These are phyloP conservation scores for Fusarium udum DNA, from an alignment of 2,329 filamentous ascomycete genomes.

Conservation along the genomic window DNA sequence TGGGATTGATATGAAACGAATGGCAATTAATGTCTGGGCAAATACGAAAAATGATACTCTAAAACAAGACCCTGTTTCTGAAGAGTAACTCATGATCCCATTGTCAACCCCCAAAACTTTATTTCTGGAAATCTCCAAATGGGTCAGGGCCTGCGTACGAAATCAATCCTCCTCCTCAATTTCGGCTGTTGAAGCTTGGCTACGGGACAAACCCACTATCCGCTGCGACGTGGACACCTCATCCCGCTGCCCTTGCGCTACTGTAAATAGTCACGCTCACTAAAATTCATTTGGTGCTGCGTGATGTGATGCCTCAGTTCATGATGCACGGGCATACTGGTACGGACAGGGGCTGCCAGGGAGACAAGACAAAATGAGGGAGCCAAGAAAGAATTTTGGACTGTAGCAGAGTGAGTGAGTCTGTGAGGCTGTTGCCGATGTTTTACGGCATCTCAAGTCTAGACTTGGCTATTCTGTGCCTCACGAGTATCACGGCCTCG, in stretches of 20 bases:
- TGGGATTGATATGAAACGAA: constrained; percentile 13
- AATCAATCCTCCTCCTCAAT: constrained; percentile 22
- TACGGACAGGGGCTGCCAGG: not conserved
- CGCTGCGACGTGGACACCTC: constrained; percentile 4
- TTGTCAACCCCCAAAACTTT: constrained; percentile 17
- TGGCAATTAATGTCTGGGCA: not conserved
- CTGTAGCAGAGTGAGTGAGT: constrained; percentile 2
- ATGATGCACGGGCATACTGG: constrained; percentile 2
- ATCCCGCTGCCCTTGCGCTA: constrained; percentile 9
- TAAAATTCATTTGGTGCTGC: constrained; percentile 18
- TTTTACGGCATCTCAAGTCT: constrained; percentile 5
- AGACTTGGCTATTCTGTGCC: constrained; percentile 17
- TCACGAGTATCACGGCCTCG: not conserved
- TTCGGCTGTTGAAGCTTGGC: constrained; percentile 40
- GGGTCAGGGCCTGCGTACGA: not conserved
- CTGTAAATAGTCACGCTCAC: constrained; percentile 33
- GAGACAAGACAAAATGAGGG: not conserved
- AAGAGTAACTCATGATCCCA: constrained; percentile 1
- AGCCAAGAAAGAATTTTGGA: not conserved
- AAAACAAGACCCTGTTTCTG: constrained; percentile 25
- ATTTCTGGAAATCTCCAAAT: constrained; percentile 19
- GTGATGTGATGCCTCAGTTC: constrained; percentile 15
- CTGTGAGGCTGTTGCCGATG: not conserved
- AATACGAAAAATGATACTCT: constrained; percentile 12
- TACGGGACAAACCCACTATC: constrained; percentile 4